Percentiles rank a stretch among this genome's conserved stretches.
Conservation (phyloP, 2,329 filamentous ascomycete genomes). For the Trematosphaeria pertusa region DNA sequence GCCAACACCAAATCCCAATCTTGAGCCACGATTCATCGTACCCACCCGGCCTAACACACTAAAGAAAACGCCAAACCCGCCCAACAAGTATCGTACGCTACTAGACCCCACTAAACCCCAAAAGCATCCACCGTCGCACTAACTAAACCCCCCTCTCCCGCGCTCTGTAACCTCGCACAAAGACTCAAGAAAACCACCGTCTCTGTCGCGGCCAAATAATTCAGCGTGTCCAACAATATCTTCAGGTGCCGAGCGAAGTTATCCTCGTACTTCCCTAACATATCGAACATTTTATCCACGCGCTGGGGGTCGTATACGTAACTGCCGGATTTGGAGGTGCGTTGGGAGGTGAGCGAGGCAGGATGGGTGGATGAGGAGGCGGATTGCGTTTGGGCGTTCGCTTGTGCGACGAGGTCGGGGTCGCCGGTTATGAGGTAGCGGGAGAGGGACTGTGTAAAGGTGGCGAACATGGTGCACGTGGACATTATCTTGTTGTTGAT, state of each 20-base stretch:
- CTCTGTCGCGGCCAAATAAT: constrained; percentile 97
- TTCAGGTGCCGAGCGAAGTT: constrained; percentile 93
- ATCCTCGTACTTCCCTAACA: constrained; percentile 88
- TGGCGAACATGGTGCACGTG: constrained; percentile 92
- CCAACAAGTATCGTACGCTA: too few species aligned
- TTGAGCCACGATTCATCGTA: too few species aligned
- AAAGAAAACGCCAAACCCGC: too few species aligned
- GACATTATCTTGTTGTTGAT: constrained; percentile 98
- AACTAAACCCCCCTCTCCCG: constrained; percentile 69
- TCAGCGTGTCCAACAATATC: constrained; percentile 91
- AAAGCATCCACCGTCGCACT: constrained; percentile 18
- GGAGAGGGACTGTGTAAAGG: constrained; percentile 85
- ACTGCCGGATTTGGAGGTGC: constrained; percentile 31
- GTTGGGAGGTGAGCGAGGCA: constrained; percentile 22
- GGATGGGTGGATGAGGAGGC: constrained; percentile 13
- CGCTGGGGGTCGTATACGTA: constrained; percentile 64
- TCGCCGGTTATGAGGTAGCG: constrained; percentile 85
- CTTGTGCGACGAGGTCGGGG: constrained; percentile 70
- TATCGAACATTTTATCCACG: constrained; percentile 81
- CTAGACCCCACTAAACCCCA: constrained; percentile 18
- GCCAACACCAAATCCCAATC: too few species aligned
- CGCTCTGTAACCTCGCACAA: constrained; percentile 81
- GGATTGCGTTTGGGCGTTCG: constrained; percentile 56
- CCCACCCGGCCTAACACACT: too few species aligned
- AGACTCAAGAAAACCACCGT: constrained; percentile 92